Evolutionary conservation across 495 filamentous ascomycete species (phyloP), one percentile per base, ranked within the genome.

Genomic region (Penicillium fimorum): DNA sequence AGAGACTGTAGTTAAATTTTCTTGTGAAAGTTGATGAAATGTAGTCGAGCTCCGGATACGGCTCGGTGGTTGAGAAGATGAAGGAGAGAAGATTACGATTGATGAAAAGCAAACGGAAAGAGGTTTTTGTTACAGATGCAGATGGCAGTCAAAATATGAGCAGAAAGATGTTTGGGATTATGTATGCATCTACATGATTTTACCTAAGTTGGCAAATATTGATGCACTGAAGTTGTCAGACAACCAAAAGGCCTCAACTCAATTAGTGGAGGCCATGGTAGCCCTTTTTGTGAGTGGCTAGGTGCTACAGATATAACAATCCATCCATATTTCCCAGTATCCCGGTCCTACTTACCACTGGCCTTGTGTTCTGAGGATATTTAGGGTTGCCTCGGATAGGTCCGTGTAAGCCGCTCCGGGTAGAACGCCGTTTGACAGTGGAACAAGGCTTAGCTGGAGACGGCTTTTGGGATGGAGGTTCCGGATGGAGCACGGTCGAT

Each of bases 221-320:
- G 29, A 50, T 50, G 29, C 2, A 9, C 32, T 29, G 5, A 15
- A 46, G 4, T 13, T 54, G 37, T 45, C 40, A 30, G 22, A 35
- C 25, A 11, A 37, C 30, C 44, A 22, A 29, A 33, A 56, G 49
- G 42, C 32, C 56, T 25, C 17, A 53, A 50, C 32, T 20, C 10
- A 22, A 22, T 37, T 24, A 18, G 41, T 43, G 27, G 29, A 43
- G 48, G 46, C 43, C 2, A 17, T 30, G 8, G 32, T 24, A 12
- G 30, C n/a, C 10, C n/a, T 22, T 20, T 43, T 3, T 43, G 41
- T 43, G 18, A 24, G 20, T 8, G 20, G 12, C 1, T 10, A 43
- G 20, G 11, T 37, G 33, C 33, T 37, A 37, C 33, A 37, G 2
- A 15, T 37, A 15, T 37, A 37, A 37, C 5, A 22, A 6, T 6